A percentile compares a stretch with the other conserved stretches of the same genome.
Evolutionary conservation across 208 protist genomes (phyloP).

Genomic region (Trichomonas gallinae): DNA sequence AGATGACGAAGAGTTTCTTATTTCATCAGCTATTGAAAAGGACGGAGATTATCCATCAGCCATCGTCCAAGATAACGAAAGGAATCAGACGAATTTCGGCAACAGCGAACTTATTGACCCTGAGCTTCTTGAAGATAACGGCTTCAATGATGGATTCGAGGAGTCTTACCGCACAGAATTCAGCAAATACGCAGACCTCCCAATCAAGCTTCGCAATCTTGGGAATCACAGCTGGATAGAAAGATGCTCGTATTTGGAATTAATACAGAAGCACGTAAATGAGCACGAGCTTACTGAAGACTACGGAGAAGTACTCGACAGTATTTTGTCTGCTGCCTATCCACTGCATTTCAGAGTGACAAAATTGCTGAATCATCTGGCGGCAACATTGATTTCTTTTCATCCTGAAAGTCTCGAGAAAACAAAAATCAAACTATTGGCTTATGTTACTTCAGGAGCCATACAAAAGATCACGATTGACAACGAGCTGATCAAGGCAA

Average conservation of each 20-base stretch:
- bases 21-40: neutral
- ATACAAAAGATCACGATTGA: neutral
- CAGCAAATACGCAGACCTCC: neutral
- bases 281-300: neutral
- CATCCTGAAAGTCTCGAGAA: neutral
- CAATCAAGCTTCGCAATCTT: neutral
- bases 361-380: neutral
- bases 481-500: neutral
- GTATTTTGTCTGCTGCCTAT: neutral
- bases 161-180: neutral
- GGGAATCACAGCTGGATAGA: neutral
- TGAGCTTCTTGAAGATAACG: neutral
- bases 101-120: neutral
- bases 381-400: neutral
- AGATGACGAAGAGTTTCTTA: too few species aligned
- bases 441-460: neutral
- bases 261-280: neutral
- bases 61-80: too few species aligned
- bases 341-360: neutral
- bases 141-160: neutral
- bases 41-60: neutral
- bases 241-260: neutral
- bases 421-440: neutral
- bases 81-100: neutral
- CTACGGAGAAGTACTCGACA: neutral